These are phyloP conservation scores for Naganishia liquefaciens DNA, from an alignment of 1,284 basidiomycete genomes.

Conservation along the genomic window DNA sequence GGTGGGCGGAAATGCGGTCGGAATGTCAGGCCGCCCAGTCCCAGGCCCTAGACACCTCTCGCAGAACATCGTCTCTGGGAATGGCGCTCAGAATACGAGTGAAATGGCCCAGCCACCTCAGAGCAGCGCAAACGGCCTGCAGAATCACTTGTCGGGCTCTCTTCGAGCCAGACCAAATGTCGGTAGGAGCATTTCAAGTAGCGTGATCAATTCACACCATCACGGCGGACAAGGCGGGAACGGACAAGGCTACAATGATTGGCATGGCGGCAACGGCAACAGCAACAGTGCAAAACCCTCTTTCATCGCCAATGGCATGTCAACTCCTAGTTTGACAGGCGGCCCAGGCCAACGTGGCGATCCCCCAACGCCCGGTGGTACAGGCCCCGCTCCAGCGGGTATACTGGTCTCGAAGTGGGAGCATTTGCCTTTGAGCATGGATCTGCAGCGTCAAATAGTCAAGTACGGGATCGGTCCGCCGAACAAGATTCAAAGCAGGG, in stretches of 20 bases:
- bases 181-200: slow-evolving; percentile 35
- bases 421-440: slow-evolving; percentile 79
- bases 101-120: slow-evolving; percentile 1
- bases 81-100: too few relatives aligned
- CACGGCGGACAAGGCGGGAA: slow-evolving; percentile 1
- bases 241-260: slow-evolving; percentile 14
- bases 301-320: slow-evolving; percentile 25
- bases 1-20: background rate
- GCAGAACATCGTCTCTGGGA: background rate
- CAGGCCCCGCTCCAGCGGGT: slow-evolving; percentile 67
- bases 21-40: slow-evolving; percentile 5
- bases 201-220: slow-evolving; percentile 26
- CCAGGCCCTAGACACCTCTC: slow-evolving; percentile 10
- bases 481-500: slow-evolving; percentile 97
- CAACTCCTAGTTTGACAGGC: slow-evolving; percentile 32
- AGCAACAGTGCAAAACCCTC: slow-evolving; percentile 21
- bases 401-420: slow-evolving; percentile 96
- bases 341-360: slow-evolving; percentile 12
- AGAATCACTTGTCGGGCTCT: background rate
- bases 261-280: slow-evolving; percentile 14
- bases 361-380: slow-evolving; percentile 44
- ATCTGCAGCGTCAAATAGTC: slow-evolving; percentile 81
- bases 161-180: slow-evolving; percentile 34
- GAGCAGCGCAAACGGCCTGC: background rate
- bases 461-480: slow-evolving; percentile 97